Percentiles rank a stretch among this genome's conserved stretches.
These are phyloP conservation scores for Globisporangium viniferum DNA, from an alignment of 352 stramenopile genomes.

Conservation along the genomic window DNA sequence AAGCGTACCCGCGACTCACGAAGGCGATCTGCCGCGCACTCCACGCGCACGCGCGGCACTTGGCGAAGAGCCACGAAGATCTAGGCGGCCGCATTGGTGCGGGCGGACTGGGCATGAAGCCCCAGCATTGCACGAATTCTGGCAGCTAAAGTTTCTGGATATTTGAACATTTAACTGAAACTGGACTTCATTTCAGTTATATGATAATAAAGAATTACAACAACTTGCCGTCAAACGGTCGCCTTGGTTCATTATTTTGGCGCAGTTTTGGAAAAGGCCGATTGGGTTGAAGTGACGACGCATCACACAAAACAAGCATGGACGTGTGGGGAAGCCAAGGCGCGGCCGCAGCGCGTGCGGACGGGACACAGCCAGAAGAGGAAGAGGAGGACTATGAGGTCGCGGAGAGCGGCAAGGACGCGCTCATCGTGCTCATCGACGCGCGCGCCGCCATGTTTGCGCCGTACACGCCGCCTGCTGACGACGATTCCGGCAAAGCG, in stretches of 20 bases:
- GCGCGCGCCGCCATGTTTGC: slow-evolving; percentile 65
- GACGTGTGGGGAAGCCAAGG: slow-evolving; percentile 37
- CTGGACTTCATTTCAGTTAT: neutral
- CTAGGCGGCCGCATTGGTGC: neutral
- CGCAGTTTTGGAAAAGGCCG: neutral
- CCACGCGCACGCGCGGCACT: slow-evolving; percentile 5
- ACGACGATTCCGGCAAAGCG: slow-evolving; percentile 11
- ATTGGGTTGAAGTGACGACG: neutral
- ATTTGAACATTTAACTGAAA: neutral
- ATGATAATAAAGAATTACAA: neutral
- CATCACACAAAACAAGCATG: slow-evolving; percentile 19
- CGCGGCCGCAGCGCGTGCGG: neutral
- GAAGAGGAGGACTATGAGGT: slow-evolving; percentile 64
- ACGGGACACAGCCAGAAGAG: slow-evolving; percentile 15
- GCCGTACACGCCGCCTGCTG: slow-evolving; percentile 22
- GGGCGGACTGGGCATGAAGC: neutral
- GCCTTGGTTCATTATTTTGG: neutral
- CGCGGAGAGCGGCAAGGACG: slow-evolving; percentile 64
- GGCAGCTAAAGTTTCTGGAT: neutral
- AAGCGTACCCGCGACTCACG: slow-evolving; percentile 46
- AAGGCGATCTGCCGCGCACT: slow-evolving; percentile 41
- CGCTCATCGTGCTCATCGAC: slow-evolving; percentile 76
- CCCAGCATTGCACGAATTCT: neutral
- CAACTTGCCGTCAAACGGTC: neutral
- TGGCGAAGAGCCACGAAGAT: slow-evolving; percentile 8